These are phyloP conservation scores for Ascoidea asiatica DNA, from an alignment of 805 yeast genomes.

Conservation along the genomic window DNA sequence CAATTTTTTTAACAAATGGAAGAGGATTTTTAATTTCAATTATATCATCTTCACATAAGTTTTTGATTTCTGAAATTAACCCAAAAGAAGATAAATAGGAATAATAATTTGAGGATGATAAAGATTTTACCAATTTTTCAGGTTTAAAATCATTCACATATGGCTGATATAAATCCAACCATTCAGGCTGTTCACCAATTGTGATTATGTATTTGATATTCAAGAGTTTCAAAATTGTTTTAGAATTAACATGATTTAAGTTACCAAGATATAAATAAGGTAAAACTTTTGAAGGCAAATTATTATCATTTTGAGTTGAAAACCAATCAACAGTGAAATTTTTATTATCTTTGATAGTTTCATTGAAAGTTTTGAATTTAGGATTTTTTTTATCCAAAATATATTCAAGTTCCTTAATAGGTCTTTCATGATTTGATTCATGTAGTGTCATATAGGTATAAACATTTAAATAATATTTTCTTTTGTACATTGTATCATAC, in stretches of 20 bases:
- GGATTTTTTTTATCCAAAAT: not conserved
- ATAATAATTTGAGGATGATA: constrained; percentile 1
- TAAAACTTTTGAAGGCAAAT: constrained; percentile 67
- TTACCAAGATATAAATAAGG: constrained; percentile 84
- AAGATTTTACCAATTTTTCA: not conserved
- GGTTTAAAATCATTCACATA: constrained; percentile 7
- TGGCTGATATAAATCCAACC: constrained; percentile 28
- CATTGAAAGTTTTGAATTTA: not conserved
- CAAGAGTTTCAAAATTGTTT: constrained; percentile 44
- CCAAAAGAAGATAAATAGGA: not conserved
- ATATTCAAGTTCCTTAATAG: not conserved
- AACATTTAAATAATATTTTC: constrained; percentile 4
- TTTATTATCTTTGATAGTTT: constrained; percentile 1
- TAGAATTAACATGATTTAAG: constrained; percentile 65
- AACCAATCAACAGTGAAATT: constrained; percentile 16
- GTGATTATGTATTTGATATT: constrained; percentile 69
- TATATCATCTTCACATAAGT: constrained; percentile 6
- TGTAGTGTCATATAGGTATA: constrained; percentile 6
- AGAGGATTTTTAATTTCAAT: constrained; percentile 9
- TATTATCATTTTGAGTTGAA: constrained; percentile 35
- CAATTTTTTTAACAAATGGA: constrained; percentile 9
- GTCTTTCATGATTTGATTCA: not conserved
- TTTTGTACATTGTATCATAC: constrained; percentile 6
- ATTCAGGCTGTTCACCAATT: constrained; percentile 70
- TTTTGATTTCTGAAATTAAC: not conserved